Base-by-base conservation (phyloP, 225 moss, liverwort and hornwort species). In the Physcomitrellopsis africana region DNA sequence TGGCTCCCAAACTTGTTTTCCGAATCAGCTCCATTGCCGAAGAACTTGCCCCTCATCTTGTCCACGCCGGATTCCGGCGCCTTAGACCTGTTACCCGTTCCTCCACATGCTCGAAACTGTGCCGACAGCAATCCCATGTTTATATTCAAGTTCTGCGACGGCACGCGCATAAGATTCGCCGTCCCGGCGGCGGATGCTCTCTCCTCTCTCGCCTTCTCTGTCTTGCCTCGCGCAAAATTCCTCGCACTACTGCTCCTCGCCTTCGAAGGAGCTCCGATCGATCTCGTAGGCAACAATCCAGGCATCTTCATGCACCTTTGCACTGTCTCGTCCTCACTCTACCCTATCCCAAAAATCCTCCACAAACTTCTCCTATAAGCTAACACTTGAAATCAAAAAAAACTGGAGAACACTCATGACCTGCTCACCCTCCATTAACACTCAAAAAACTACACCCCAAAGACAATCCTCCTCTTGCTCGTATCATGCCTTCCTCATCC, bases 231-330 rank as follows among this genome's bases (percentile, higher is more conserved):
- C 32, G 76, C 70, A 62, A 84, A n/a, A 60, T 59, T 76, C 23
- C 81, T 55, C 10, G 78, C 83, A 41, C 86, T 71, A 59, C 81
- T 76, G 15, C 83, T 70, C 51, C 81, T 81, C 69, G 83, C 73
- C 70, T 86, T 86, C 26, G 83, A 81, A 4, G 73, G 78, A 24
- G 73, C 69, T 13, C 81, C 83, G 12, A 84, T 23, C 61, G 83
- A 83, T 79, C 83, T 76, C 83, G 81, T 84, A 24, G 83, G 83
- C 61, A 81, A 13, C 80, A 86, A 48, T 14, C 86, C 86, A 16
- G 86, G 86, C 86, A 86, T 86, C 79, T 63, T 81, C 72, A 69
- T 75, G 37, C 44, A 10, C 77, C 70, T 22, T 16, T 60, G 0
- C 32, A 37, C 32, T 7, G 4, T 0, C 14, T 12, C 51, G 12